phyloP scores from a whole-genome alignment of 1,284 basidiomycete species.

The Malassezia arunalokei region DNA sequence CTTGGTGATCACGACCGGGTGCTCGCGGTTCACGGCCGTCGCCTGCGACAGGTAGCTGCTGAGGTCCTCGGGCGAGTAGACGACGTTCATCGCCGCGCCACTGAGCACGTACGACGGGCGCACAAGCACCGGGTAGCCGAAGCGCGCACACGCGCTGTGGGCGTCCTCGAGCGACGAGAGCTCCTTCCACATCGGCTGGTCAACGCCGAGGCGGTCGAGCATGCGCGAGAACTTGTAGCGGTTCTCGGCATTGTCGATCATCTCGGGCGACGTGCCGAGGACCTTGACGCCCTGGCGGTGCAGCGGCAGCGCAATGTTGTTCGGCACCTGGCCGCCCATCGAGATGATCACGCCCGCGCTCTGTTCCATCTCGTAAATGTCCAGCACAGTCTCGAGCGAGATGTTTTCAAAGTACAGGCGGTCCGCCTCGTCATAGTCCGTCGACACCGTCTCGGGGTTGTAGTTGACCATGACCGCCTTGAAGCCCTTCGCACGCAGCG shows the following conservation, averaged over 20 bases:
- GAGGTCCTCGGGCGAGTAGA: slow-evolving; percentile 81
- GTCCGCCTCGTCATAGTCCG: slow-evolving; percentile 98
- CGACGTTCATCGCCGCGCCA: slow-evolving; percentile 98
- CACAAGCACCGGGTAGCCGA: slow-evolving; percentile 83
- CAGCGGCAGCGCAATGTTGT: slow-evolving; percentile 90
- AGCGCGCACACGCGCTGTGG: slow-evolving; percentile 47
- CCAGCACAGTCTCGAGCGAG: slow-evolving; percentile 85
- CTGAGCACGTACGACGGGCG: slow-evolving; percentile 95
- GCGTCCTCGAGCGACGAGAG: slow-evolving; percentile 82
- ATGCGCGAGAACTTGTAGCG: slow-evolving; percentile 98
- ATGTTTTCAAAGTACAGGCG: slow-evolving; percentile 98
- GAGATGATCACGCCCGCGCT: slow-evolving; percentile 85
- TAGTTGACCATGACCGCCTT: slow-evolving; percentile 99
- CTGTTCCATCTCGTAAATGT: slow-evolving; percentile 86
- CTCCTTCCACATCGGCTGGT: slow-evolving; percentile 96
- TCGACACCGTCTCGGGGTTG: slow-evolving; percentile 97
- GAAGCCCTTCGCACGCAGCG: slow-evolving; percentile 80
- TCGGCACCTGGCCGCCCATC: slow-evolving; percentile 97
- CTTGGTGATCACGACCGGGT: slow-evolving; percentile 96
- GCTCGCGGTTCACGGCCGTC: slow-evolving; percentile 89
- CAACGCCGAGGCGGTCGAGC: slow-evolving; percentile 90
- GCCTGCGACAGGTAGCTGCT: slow-evolving; percentile 85
- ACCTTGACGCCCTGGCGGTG: slow-evolving; percentile 95
- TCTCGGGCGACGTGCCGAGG: slow-evolving; percentile 94
- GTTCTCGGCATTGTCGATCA: slow-evolving; percentile 99